Percentiles rank a stretch among this genome's conserved stretches.
These are phyloP conservation scores for Podospora australis DNA, from an alignment of 495 filamentous ascomycete genomes.

Conservation along the genomic window DNA sequence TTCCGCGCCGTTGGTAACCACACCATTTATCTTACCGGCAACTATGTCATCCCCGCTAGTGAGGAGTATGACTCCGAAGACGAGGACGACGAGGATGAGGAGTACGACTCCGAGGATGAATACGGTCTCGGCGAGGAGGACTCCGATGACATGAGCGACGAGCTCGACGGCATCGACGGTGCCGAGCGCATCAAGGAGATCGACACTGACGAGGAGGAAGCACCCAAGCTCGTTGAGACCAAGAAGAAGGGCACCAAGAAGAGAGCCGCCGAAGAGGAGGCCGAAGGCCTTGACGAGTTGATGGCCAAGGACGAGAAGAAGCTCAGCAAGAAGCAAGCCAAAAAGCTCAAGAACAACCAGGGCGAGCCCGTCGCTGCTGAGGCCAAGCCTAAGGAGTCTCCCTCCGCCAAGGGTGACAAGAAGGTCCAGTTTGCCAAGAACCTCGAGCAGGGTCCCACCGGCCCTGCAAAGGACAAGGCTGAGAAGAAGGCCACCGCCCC, in stretches of 20 bases:
- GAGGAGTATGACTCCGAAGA: conserved; percentile 42
- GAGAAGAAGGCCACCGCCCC: conserved; percentile 41
- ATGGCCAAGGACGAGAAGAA: conserved; percentile 61
- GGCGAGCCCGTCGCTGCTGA: conserved; percentile 66
- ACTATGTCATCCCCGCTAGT: conserved; percentile 65
- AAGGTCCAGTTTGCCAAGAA: conserved; percentile 99
- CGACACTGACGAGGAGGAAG: conserved; percentile 73
- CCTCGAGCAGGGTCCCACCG: conserved; percentile 90
- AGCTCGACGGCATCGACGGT: conserved; percentile 75
- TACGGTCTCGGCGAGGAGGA: conserved; percentile 58
- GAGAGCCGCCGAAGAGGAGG: conserved; percentile 66
- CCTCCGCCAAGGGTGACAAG: conserved; percentile 64
- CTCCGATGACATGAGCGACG: conserved; percentile 66
- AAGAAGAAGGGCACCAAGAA: conserved; percentile 70
- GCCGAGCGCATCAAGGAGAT: conserved; percentile 80
- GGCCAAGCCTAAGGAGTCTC: conserved; percentile 44
- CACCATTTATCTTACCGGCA: conserved; percentile 85
- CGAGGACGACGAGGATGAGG: conserved; percentile 58
- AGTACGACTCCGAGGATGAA: conserved; percentile 73
- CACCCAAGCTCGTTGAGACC: conserved; percentile 63
- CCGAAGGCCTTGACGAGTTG: conserved; percentile 66
- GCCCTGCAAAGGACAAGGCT: conserved; percentile 43
- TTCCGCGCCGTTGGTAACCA: conserved; percentile 90
- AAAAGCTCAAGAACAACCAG: conserved; percentile 98
- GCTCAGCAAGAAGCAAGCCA: conserved; percentile 92